Base-by-base conservation (phyloP, 805 yeast genomes). In the Saccharomycopsis fodiens region DNA sequence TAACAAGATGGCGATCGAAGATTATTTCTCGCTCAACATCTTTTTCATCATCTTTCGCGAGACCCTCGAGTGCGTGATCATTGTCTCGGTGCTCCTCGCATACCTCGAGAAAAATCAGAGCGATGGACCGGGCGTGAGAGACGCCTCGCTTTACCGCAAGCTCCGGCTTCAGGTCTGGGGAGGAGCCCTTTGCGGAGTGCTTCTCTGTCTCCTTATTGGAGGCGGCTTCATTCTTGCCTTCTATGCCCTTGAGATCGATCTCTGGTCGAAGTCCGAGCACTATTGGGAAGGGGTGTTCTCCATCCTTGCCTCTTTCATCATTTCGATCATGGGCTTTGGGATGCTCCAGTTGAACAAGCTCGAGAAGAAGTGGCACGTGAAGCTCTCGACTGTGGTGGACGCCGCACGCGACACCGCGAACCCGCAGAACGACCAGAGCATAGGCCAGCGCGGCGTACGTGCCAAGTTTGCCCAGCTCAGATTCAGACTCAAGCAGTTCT, bases 41-140 rank as follows among this genome's bases (percentile, higher is more conserved):
- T 88, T 87, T 70, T 86, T 88, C 66, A 82, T 88, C 55, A 91
- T 88, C 48, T 82, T 91, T 63, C 82, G 97, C 72, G 98, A 91
- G 69, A 71, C 93, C 43, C 69, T 91, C 52, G 98, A 91, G 67
- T 97, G 97, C 17, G 80, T 88, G 43, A 76, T 91, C 54, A 83
- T 91, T 53, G 83, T 91, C 50, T 86, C 97, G 4, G 97, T 91
- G 41, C 71, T 91, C 53, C 72, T 91, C 47, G 93, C 97, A 27
- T 91, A 89, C 69, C 73, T 89, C 55, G 87, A 87, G 64, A 96
- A 88, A 19, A 45, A 46, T 40, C 40, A 13, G 20, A 39, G 29
- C 12, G 15, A 12, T 27, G 17, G 13, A 36, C 36, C 12, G 23
- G 22, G 30, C 3, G 21, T 23, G 8, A 29, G 25, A 30, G 34